These are phyloP conservation scores for Ramularia endophylla DNA, from an alignment of 2,329 filamentous ascomycete genomes.

Conservation along the genomic window DNA sequence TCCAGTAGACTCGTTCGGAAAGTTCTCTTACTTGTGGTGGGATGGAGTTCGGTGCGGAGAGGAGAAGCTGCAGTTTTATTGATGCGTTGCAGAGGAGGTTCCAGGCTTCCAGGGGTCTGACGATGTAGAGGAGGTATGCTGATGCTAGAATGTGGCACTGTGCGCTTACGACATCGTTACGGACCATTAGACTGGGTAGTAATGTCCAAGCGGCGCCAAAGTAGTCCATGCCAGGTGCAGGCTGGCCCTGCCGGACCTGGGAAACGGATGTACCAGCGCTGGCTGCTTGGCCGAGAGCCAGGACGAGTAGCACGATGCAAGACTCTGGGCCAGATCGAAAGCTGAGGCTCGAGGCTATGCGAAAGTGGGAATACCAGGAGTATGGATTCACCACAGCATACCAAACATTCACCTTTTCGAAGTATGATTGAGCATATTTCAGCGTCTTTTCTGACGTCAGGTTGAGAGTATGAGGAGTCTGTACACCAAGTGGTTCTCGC, in stretches of 20 bases:
- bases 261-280: constrained; percentile 67
- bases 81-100: constrained; percentile 72
- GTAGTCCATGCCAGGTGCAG: constrained; percentile 70
- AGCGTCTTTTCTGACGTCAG: constrained; percentile 55
- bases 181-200: constrained; percentile 71
- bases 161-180: constrained; percentile 69
- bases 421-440: constrained; percentile 79
- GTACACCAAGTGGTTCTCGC: constrained; percentile 62
- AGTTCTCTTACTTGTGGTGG: constrained; percentile 64
- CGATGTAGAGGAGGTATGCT: constrained; percentile 76
- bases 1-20: constrained; percentile 77
- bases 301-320: constrained; percentile 72
- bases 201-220: constrained; percentile 76
- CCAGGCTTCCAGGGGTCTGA: constrained; percentile 78
- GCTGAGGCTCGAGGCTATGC: constrained; percentile 65
- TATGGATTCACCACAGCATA: constrained; percentile 81
- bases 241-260: constrained; percentile 59
- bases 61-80: constrained; percentile 71
- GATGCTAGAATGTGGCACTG: constrained; percentile 77
- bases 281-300: constrained; percentile 71
- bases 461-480: constrained; percentile 41
- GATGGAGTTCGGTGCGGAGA: constrained; percentile 67
- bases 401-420: constrained; percentile 76
- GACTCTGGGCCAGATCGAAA: constrained; percentile 76
- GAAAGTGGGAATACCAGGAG: constrained; percentile 71